Conservation (phyloP, 139 green algal species). For the Chlamydomonas eustigma region DNA sequence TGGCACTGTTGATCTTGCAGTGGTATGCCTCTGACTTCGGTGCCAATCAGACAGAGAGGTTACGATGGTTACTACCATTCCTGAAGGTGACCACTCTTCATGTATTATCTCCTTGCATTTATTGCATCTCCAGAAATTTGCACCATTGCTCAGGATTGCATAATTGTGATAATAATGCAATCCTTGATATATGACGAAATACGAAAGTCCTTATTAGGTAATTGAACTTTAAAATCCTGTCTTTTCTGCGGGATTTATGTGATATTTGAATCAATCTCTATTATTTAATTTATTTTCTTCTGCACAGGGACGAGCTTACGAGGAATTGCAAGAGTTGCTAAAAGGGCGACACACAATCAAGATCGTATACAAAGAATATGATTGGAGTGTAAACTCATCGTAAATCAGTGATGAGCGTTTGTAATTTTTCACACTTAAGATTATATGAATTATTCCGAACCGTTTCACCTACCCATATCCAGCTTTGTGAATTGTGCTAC, state of each 20-base stretch:
- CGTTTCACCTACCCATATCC: too few species aligned
- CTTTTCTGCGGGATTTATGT: too few species aligned
- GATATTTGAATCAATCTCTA: background rate
- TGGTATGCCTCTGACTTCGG: conserved; percentile 86
- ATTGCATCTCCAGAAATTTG: too few species aligned
- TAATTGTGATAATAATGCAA: background rate
- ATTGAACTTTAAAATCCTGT: background rate
- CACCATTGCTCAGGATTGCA: background rate
- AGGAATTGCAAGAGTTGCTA: too few species aligned
- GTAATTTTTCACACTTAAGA: background rate
- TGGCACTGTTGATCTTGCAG: too few species aligned
- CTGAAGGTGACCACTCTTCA: conserved; percentile 19
- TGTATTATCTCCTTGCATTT: too few species aligned
- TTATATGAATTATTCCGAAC: too few species aligned
- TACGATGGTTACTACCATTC: conserved; percentile 49
- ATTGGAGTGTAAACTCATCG: background rate
- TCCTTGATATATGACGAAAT: background rate
- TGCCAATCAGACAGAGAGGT: conserved; percentile 36
- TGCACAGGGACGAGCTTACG: too few species aligned
- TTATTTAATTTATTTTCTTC: too few species aligned
- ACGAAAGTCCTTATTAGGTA: background rate
- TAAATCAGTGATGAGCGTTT: background rate
- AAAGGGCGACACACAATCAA: too few species aligned
- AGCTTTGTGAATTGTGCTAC: too few species aligned
- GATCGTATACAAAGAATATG: too few species aligned